Conservation (phyloP, 1,284 basidiomycete genomes). For the Rhodotorula sp. region DNA sequence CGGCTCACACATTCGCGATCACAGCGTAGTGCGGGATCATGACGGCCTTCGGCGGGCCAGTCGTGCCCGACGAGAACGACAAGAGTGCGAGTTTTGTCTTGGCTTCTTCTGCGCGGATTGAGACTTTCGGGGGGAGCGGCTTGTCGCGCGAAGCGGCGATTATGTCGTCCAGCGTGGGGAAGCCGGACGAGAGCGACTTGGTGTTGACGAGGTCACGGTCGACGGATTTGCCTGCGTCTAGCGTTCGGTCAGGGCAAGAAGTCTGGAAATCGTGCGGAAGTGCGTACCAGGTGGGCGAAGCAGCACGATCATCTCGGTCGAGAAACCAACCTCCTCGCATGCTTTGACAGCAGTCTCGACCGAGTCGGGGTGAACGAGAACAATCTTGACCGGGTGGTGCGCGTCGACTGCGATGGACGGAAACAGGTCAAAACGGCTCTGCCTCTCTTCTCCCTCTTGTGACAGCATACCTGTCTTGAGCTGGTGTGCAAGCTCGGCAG, state of each 20-base stretch:
- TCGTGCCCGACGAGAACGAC: slow-evolving; percentile 78
- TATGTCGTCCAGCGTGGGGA: slow-evolving; percentile 59
- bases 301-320: slow-evolving; percentile 60
- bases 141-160: slow-evolving; percentile 16
- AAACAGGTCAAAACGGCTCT: background rate
- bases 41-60: slow-evolving; percentile 78
- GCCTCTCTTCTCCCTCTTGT: no score
- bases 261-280: background rate
- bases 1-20: slow-evolving; percentile 61
- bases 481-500: slow-evolving; percentile 60
- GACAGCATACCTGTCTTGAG: slow-evolving; percentile 24
- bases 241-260: background rate
- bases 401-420: slow-evolving; percentile 55
- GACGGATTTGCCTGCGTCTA: background rate
- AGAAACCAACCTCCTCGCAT: slow-evolving; percentile 59
- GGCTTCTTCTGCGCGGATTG: slow-evolving; percentile 64
- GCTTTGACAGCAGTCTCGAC: slow-evolving; percentile 60
- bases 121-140: slow-evolving; percentile 55
- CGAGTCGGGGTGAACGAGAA: slow-evolving; percentile 62
- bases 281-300: slow-evolving; percentile 51
- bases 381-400: slow-evolving; percentile 60
- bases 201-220: background rate
- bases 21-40: slow-evolving; percentile 67
- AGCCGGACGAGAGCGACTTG: slow-evolving; percentile 23
- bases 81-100: slow-evolving; percentile 70